Conservation (phyloP, 2,329 filamentous ascomycete genomes). For the Lasiodiplodia theobromae region DNA sequence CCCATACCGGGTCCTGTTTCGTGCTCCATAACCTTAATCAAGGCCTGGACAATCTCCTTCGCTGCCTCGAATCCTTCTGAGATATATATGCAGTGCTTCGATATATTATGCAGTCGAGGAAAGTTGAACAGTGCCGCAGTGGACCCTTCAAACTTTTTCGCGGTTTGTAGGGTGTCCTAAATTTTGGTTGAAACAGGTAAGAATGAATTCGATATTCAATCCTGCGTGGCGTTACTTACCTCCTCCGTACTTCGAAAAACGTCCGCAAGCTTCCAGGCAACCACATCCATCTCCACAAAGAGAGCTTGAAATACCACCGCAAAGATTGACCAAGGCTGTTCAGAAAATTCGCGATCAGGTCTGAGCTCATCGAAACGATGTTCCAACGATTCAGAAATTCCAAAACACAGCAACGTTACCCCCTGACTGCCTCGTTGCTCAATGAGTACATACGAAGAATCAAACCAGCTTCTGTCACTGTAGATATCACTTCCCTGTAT, state of each 20-base stretch:
- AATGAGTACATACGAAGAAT: not conserved
- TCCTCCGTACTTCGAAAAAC: slow-evolving; percentile 43
- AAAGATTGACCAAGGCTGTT: not conserved
- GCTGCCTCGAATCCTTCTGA: slow-evolving; percentile 45
- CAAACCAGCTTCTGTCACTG: not conserved
- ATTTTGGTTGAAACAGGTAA: too few species aligned
- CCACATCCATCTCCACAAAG: slow-evolving; percentile 40
- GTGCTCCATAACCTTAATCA: slow-evolving; percentile 30
- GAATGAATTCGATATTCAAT: too few species aligned
- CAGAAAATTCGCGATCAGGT: not conserved
- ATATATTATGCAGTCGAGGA: slow-evolving; percentile 45
- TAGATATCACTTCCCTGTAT: not conserved
- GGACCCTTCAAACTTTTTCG: slow-evolving; percentile 32
- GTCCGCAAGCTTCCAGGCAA: slow-evolving; percentile 40
- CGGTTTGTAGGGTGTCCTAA: slow-evolving; percentile 37
- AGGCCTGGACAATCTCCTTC: slow-evolving; percentile 37
- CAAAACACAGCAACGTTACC: not conserved
- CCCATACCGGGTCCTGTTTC: not conserved
- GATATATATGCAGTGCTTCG: slow-evolving; percentile 48
- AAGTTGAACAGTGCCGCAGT: slow-evolving; percentile 36
- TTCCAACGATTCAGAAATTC: not conserved
- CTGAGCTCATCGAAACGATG: not conserved
- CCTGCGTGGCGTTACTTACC: too few species aligned
- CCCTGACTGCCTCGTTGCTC: not conserved
- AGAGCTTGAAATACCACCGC: slow-evolving; percentile 39